These are phyloP conservation scores for Aureobasidium leucospermi DNA, from an alignment of 2,329 filamentous ascomycete genomes.

Conservation along the genomic window DNA sequence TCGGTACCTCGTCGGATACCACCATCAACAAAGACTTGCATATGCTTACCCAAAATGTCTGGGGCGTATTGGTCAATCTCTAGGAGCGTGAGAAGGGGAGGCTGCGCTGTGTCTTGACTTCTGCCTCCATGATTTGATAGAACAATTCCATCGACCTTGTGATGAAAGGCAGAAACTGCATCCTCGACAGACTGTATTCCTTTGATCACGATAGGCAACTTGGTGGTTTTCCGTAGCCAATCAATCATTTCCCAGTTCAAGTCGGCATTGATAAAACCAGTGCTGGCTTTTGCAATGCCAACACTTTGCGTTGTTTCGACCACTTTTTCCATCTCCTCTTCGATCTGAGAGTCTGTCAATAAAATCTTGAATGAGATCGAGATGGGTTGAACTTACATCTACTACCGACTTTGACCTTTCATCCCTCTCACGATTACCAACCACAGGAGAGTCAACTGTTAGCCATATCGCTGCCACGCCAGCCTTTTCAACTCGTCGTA, in stretches of 20 bases:
- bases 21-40: conserved; percentile 57
- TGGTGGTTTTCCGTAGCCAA: conserved; percentile 17
- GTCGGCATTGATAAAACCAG: conserved; percentile 22
- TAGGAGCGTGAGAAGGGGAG: conserved; percentile 52
- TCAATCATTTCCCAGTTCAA: conserved; percentile 21
- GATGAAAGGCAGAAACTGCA: conserved; percentile 33
- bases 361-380: neutral
- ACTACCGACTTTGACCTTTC: conserved; percentile 33
- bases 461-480: conserved; percentile 50
- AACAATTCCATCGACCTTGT: conserved; percentile 38
- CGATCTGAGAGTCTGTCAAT: conserved; percentile 4
- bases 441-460: conserved; percentile 51
- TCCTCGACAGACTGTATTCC: conserved; percentile 35
- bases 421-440: conserved; percentile 46
- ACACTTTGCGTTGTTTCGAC: conserved; percentile 17
- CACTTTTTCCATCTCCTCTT: conserved; percentile 19
- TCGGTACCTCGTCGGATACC: conserved; percentile 58
- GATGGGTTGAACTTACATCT: neutral
- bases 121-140: conserved; percentile 46
- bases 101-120: conserved; percentile 42
- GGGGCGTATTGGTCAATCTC: conserved; percentile 56
- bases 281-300: conserved; percentile 21
- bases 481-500: conserved; percentile 39
- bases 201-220: conserved; percentile 24
- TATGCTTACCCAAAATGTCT: conserved; percentile 44